Percentiles rank a stretch among this genome's conserved stretches.
Evolutionary conservation across 345 rosid species (phyloP).

Genomic region (Gossypium arboreum): DNA sequence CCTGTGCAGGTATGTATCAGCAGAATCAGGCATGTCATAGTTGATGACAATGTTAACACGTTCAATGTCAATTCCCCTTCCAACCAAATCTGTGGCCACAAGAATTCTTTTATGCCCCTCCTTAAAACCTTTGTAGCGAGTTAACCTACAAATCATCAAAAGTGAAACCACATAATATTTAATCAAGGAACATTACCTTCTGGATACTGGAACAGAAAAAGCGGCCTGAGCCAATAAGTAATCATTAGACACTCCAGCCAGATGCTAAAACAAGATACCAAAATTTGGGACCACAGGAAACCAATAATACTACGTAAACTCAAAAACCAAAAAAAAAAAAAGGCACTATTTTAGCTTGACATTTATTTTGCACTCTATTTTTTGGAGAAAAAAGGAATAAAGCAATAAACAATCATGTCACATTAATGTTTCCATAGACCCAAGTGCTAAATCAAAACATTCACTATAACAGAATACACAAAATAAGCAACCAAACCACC

Average conservation of each 20-base stretch:
- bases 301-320: not conserved
- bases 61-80: slow-evolving; percentile 96
- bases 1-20: slow-evolving; percentile 97
- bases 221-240: not conserved
- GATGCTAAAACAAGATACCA: not conserved
- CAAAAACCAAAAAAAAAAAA: not conserved
- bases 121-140: slow-evolving; percentile 94
- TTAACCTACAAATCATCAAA: slow-evolving; percentile 51
- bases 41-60: slow-evolving; percentile 97
- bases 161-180: not conserved
- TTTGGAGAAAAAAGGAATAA: not conserved
- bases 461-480: not conserved
- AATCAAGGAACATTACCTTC: not conserved
- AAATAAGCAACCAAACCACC: not conserved
- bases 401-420: not conserved
- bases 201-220: not conserved
- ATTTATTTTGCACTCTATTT: not conserved
- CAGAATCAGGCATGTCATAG: slow-evolving; percentile 99
- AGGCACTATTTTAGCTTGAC: not conserved
- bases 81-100: slow-evolving; percentile 95
- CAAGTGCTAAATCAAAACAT: not conserved
- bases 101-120: slow-evolving; percentile 98
- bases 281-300: not conserved
- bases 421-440: not conserved
- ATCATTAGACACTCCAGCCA: not conserved